phyloP scores from a whole-genome alignment of 2,329 filamentous ascomycete species.

The Diaporthe australafricana region DNA sequence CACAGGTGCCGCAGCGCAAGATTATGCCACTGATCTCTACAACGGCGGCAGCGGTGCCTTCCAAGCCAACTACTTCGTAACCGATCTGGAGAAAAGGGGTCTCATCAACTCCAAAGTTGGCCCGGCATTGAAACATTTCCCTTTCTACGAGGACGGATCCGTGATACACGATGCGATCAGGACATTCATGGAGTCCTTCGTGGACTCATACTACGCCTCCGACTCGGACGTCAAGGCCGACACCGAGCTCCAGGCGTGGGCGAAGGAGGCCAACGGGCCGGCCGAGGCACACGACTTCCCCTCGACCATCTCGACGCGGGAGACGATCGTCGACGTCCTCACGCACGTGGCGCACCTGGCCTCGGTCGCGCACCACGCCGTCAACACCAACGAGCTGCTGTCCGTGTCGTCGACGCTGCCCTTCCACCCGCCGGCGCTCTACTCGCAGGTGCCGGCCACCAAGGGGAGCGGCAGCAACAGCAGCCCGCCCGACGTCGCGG shows the following conservation, averaged over 20 bases:
- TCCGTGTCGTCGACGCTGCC: conserved; percentile 51
- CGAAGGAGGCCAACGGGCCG: conserved; percentile 51
- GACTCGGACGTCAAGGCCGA: conserved; percentile 50
- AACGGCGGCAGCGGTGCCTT: conserved; percentile 46
- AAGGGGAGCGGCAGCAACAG: too few relatives aligned
- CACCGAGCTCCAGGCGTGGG: conserved; percentile 57
- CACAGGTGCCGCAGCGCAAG: conserved; percentile 44
- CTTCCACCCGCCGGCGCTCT: conserved; percentile 55
- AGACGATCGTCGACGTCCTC: conserved; percentile 53
- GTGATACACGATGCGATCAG: conserved; percentile 51
- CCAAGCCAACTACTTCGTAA: conserved; percentile 53
- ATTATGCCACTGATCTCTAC: conserved; percentile 46
- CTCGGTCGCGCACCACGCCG: conserved; percentile 53
- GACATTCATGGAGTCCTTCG: conserved; percentile 53
- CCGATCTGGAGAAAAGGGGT: conserved; percentile 52
- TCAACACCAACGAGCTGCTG: conserved; percentile 56
- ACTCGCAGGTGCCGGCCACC: conserved; percentile 49
- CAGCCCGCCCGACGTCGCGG: conserved; percentile 45
- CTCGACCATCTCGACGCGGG: conserved; percentile 38
- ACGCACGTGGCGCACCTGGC: conserved; percentile 53
- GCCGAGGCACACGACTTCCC: conserved; percentile 57
- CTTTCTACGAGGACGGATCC: conserved; percentile 56
- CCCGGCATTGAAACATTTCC: conserved; percentile 53
- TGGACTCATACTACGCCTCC: conserved; percentile 57
- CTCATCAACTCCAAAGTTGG: conserved; percentile 51